Base-by-base conservation (phyloP, 2,329 filamentous ascomycete genomes). In the Pseudodiploospora longispora region DNA sequence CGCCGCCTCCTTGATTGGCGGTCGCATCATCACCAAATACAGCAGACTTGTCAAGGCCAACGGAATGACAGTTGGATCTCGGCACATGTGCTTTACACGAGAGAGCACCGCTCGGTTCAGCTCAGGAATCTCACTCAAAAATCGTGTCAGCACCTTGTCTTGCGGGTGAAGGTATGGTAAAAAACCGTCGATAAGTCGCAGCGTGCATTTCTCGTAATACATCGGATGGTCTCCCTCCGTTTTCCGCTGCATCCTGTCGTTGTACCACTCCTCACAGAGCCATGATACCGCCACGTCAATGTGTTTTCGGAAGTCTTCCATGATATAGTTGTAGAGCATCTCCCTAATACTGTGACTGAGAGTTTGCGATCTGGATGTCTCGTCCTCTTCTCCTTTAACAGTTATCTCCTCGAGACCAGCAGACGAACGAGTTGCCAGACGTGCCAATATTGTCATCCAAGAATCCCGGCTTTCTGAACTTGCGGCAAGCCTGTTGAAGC, bases 191-290 rank as follows among this genome's bases (percentile, higher is more conserved):
- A 98, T 73, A n/a, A 97, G 73, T 47, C 82, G 83, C 49, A 90
- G 65, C 3, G 82, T 80, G 76, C 86, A 94, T 57, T 80, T 80
- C 47, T 88, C 81, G 63, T 95, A 96, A 61, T 93, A 78, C 31
- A 75, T 59, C 3, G 76, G 71, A 6, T 74, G 72, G 35, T 74
- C 69, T 8, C 61, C 60, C 31, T 62, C 63, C n/a, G 59, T 58
- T 43, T 63, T 70, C 46, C 58, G 68, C 48, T 61, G 67, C 51
- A 69, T 66, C 62, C 64, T 81, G 61, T 97, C 91, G 56, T 90
- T 94, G 64, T 95, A 97, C 91, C 93, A 98, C 66, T 98, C 93
- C 63, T 98, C 93, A 55, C 85, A 95, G 10, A 98, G 74, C 93
- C 93, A 98, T 6, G 84, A 83, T 41, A 97, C 88, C 1, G 89